Evolutionary conservation across 768 basidiomycete species (phyloP).

Genomic region (Boletus sp.): DNA sequence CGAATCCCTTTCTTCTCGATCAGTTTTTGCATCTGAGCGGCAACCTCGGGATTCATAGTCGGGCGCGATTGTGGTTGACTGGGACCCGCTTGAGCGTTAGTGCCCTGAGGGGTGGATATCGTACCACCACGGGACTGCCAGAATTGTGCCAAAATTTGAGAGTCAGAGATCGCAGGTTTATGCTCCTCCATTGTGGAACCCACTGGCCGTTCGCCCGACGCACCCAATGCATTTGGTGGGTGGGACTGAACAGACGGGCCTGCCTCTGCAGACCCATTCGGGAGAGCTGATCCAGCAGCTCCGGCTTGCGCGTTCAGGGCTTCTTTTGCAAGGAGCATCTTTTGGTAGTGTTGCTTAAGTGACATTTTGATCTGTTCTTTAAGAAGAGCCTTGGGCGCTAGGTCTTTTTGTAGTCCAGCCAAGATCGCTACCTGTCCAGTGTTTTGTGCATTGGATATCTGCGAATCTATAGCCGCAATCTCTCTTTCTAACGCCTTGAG

Average conservation of each 20-base stretch:
- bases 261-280: slow-evolving; percentile 7
- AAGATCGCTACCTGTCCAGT: slow-evolving; percentile 18
- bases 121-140: slow-evolving; percentile 28
- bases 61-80: slow-evolving; percentile 9
- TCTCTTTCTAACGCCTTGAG: slow-evolving; percentile 18
- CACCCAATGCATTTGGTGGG: not conserved
- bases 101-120: not conserved
- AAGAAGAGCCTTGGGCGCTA: not conserved
- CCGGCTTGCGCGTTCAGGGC: slow-evolving; percentile 5
- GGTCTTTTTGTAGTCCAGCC: slow-evolving; percentile 12
- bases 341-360: slow-evolving; percentile 18
- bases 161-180: slow-evolving; percentile 18
- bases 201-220: slow-evolving; percentile 3
- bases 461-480: slow-evolving; percentile 10
- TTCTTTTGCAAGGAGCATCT: slow-evolving; percentile 8
- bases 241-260: slow-evolving; percentile 13
- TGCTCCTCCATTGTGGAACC: slow-evolving; percentile 17
- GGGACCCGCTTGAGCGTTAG: slow-evolving; percentile 15
- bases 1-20: slow-evolving; percentile 42
- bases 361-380: slow-evolving; percentile 13
- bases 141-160: slow-evolving; percentile 26
- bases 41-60: slow-evolving; percentile 17
- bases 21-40: slow-evolving; percentile 47
- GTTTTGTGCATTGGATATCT: slow-evolving; percentile 12
- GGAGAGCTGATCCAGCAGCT: not conserved